Conservation (phyloP, 495 filamentous ascomycete species). For the Talaromyces trachyspermus region DNA sequence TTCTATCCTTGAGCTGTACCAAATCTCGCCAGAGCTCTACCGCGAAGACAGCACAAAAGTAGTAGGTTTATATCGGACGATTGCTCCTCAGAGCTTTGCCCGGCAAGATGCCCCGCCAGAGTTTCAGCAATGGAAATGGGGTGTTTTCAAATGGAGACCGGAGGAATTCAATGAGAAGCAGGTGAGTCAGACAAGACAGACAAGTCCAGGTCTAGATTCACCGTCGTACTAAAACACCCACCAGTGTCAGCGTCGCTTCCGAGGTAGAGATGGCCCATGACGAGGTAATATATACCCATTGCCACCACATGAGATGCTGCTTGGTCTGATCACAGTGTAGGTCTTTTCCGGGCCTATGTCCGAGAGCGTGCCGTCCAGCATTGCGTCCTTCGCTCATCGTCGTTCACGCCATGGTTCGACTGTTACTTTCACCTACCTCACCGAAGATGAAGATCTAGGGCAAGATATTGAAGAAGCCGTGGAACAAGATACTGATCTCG, state of each 20-base stretch:
- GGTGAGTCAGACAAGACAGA: constrained; percentile 25
- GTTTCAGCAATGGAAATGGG: constrained; percentile 15
- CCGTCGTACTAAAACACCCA: constrained; percentile 18
- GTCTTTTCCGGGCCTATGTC: constrained; percentile 90
- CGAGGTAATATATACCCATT: constrained; percentile 62
- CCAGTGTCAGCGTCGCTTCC: constrained; percentile 68
- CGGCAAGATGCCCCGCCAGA: constrained; percentile 1
- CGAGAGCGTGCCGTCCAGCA: constrained; percentile 87
- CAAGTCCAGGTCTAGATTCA: neutral
- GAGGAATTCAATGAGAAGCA: constrained; percentile 71
- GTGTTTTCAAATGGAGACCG: constrained; percentile 30
- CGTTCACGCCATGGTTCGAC: constrained; percentile 67
- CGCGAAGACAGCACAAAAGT: neutral
- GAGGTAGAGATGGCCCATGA: constrained; percentile 99
- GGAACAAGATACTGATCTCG: constrained; percentile 47
- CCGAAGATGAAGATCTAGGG: constrained; percentile 48
- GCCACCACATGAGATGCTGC: too few species aligned
- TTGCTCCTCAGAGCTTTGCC: too few species aligned
- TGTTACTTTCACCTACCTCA: constrained; percentile 86
- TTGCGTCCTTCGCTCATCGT: constrained; percentile 80
- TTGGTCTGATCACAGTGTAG: too few species aligned
- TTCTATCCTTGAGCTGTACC: neutral
- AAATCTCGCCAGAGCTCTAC: neutral
- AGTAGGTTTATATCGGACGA: too few species aligned
- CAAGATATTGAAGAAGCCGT: constrained; percentile 47